phyloP scores from a whole-genome alignment of 768 basidiomycete genomes.

The Hortiboletus flavorubellus region DNA sequence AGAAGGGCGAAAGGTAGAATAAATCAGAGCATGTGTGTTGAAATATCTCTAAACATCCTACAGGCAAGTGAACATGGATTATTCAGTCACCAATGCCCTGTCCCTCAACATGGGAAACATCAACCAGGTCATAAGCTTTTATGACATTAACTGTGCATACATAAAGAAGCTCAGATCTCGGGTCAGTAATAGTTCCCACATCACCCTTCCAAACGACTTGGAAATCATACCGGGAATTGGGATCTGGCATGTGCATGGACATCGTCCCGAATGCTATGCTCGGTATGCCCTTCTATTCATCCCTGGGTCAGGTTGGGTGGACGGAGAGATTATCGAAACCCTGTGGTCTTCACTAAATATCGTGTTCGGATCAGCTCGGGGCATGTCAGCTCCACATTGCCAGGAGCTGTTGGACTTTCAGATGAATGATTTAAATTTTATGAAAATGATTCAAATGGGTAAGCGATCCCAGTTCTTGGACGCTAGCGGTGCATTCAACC shows the following conservation, averaged over 20 bases:
- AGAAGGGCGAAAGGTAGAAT: neutral
- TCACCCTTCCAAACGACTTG: neutral
- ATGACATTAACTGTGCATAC: slow-evolving; percentile 9
- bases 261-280: slow-evolving; percentile 22
- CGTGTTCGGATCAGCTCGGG: neutral
- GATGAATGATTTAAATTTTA: slow-evolving; percentile 8
- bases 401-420: slow-evolving; percentile 6
- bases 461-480: too few relatives aligned
- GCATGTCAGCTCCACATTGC: neutral
- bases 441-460: slow-evolving; percentile 1
- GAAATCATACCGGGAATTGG: slow-evolving; percentile 19
- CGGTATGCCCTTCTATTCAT: neutral
- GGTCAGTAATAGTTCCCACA: neutral
- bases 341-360: neutral
- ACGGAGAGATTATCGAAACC: slow-evolving; percentile 9
- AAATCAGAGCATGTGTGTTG: too few relatives aligned
- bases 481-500: too few relatives aligned
- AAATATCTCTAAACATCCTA: too few relatives aligned
- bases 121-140: neutral
- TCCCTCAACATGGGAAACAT: neutral
- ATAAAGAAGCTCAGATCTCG: neutral
- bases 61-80: slow-evolving; percentile 13
- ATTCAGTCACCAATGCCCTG: neutral
- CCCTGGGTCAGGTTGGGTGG: neutral
- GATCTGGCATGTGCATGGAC: slow-evolving; percentile 26